Base-by-base conservation (phyloP, 2,329 filamentous ascomycete species). In the Penicillium italicum region DNA sequence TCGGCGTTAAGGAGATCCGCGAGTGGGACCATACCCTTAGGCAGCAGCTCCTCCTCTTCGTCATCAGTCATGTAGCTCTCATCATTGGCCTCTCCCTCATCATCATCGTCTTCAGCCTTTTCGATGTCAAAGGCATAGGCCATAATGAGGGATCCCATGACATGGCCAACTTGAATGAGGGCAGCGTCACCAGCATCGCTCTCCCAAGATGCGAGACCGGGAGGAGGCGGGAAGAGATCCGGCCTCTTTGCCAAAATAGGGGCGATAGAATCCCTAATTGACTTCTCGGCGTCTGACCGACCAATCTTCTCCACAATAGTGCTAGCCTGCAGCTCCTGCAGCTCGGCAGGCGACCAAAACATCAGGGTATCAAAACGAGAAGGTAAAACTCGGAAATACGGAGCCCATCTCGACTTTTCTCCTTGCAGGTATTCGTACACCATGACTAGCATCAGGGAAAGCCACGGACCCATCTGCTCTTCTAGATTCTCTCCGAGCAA, bases 1-100 rank as follows among this genome's bases (percentile, higher is more conserved):
- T 96, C 90, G 0, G 91, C 90, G 66, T 96, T 96, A 31, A 97
- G 80, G 67, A 96, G 86, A 69, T 96, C 92, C 1, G 91, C 91
- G 78, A 97, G 83, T 1, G 91, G 91, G 0, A 96, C 88, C 90
- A 96, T 94, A 50, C 89, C 91, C 74, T 96, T 90, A 18, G 81
- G 76, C 3, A 86, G 79, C 48, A 80, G 79, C 53, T 88, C 85
- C 52, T 88, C 85, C 54, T 87, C 85, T 1, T 87, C 79, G 77
- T 86, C 88, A 41, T 83, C 85, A 24, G 85, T 85, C 58, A 79
- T 65, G 47, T 79, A 76, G 4, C 77, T 76, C 36, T 77, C 76
- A 7, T 82, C 69, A 31, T 65, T 77, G 8, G 75, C 74, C 3
- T 82, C 80, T 1, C 73, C 74, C 4, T 82, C 81, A 3, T 85